phyloP scores from a whole-genome alignment of 371 early-diverging fungal genomes.

The Polyrhizophydium stewartii region DNA sequence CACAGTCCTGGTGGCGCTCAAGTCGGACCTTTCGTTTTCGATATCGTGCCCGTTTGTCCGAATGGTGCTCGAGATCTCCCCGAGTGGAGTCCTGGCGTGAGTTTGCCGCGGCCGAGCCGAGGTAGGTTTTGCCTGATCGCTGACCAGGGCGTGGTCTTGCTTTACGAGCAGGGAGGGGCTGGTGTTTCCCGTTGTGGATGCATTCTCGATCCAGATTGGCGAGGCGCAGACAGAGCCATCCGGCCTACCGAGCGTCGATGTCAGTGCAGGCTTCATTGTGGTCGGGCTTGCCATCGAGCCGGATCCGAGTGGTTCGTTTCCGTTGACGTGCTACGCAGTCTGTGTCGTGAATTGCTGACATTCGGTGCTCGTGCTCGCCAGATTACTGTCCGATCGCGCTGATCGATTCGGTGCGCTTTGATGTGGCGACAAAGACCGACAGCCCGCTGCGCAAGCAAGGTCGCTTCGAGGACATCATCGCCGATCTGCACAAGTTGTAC shows the following conservation, averaged over 20 bases:
- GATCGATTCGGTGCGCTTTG: not conserved
- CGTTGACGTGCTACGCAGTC: no score
- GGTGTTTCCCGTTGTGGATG: not conserved
- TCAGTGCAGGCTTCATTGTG: not conserved
- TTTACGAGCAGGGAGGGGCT: no score
- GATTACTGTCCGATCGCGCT: not conserved
- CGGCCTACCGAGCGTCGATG: not conserved
- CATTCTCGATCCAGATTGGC: not conserved
- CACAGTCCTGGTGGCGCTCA: no score
- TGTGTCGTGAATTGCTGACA: no score
- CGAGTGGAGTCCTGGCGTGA: no score
- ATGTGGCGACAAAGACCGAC: not conserved
- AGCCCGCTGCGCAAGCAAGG: not conserved
- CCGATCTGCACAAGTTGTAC: not conserved
- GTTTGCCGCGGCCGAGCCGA: no score
- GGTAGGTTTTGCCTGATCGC: no score
- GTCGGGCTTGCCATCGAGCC: not conserved
- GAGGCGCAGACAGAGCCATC: not conserved
- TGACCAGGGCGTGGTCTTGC: no score
- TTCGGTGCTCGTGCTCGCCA: no score
- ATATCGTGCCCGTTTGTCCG: not conserved
- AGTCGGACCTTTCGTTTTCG: not conserved
- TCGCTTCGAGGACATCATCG: not conserved
- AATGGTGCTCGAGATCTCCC: not conserved
- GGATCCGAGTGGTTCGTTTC: no score